Percentiles rank a stretch among this genome's conserved stretches.
Conservation (phyloP, 306 rosid species). For the Trifolium subterraneum region DNA sequence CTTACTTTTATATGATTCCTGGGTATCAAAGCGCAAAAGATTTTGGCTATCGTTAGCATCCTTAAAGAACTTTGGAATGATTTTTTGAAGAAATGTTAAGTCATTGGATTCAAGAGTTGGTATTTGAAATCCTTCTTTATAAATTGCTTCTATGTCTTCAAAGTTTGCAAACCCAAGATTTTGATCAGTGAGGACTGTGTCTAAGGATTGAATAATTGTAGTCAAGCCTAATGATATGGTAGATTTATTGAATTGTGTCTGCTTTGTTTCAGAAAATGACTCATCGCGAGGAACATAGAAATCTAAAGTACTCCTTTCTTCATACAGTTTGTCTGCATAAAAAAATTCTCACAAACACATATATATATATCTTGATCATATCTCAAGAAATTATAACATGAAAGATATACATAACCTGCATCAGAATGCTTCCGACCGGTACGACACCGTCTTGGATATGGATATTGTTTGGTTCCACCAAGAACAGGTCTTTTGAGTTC, state of each 20-base stretch:
- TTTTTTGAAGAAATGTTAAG: constrained; percentile 8
- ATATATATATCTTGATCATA: neutral
- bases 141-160: constrained; percentile 51
- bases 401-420: constrained; percentile 42
- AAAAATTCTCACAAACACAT: neutral
- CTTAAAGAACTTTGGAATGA: constrained; percentile 47
- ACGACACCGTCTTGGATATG: constrained; percentile 70
- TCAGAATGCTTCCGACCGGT: constrained; percentile 41
- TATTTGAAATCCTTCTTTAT: constrained; percentile 47
- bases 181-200: constrained; percentile 31
- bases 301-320: constrained; percentile 15
- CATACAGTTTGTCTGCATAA: constrained; percentile 49
- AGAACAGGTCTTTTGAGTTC: constrained; percentile 60
- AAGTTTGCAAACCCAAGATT: constrained; percentile 49
- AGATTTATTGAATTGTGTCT: constrained; percentile 48
- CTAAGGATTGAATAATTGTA: constrained; percentile 45
- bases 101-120: constrained; percentile 30
- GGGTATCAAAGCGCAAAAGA: constrained; percentile 51
- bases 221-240: constrained; percentile 44
- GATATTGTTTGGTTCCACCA: constrained; percentile 53
- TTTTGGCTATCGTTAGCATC: constrained; percentile 36
- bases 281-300: constrained; percentile 69
- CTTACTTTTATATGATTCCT: constrained; percentile 54
- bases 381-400: neutral
- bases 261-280: constrained; percentile 50